Base-by-base conservation (phyloP, 331 rosid genomes). In the Malus hybrid region DNA sequence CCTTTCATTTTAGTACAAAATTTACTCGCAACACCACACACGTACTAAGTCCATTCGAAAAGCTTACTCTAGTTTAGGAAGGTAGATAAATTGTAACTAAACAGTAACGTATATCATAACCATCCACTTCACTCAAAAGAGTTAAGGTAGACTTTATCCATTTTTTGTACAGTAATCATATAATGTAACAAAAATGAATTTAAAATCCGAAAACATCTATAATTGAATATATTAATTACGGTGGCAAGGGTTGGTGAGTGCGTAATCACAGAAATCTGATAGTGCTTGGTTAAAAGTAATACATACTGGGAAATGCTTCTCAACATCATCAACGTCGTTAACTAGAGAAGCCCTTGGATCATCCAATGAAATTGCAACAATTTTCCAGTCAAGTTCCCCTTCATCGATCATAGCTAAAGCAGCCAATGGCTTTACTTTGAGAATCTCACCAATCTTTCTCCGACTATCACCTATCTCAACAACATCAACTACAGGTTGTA, bases 331-430 rank as follows among this genome's bases (percentile, higher is more conserved):
- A 32, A 92, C 64, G 66, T 95, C 97, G 16, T 92, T 89, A 73
- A 95, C 98, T 26, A 92, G 84, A 48, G 93, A 84, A 48, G 99
- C 91, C 84, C 75, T 95, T 30, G 98, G 98, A 85, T 95, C 99
- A 78, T 95, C 97, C 66, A 95, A 74, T 66, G 99, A 90, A 83
- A 95, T 90, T 75, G 98, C 97, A 79, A 95, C 87, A 74, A 95
- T 89, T 69, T 48, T 42, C 73, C 5, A 69, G 26, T 48, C 48
- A 42, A 42, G 48, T 42, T 42, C 48, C 48, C 99, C 99, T 84
- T 92, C 99, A 82, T 95, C 99, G 79, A 95, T 92, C 99, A 95
- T 95, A 57, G 99, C 99, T 70, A 95, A 83, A 72, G 97, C 98
- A 85, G 87, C 99, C 86, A 95, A 80, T 52, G 99, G 97, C 82